Base-by-base conservation (phyloP, 2,329 filamentous ascomycete genomes). In the Paracamarosporium sp. region DNA sequence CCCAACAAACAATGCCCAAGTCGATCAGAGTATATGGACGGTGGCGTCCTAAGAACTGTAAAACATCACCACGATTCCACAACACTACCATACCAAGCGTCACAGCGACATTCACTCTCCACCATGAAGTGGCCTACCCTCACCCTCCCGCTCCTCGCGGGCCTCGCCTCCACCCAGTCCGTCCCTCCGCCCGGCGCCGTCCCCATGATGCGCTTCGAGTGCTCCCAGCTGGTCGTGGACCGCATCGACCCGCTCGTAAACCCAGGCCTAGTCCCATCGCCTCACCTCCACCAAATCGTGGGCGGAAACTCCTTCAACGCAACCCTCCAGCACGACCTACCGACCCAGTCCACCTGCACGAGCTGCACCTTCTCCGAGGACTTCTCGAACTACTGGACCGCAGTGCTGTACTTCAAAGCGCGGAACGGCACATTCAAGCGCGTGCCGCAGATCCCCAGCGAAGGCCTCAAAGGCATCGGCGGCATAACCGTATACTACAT, bases 371-470 rank as follows among this genome's bases (percentile, higher is more conserved):
- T 70, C 50, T 58, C 57, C 1, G 65, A 72, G 35, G 69, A 72
- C 57, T 70, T 71, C 22, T 66, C 62, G 5, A 72, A 72, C 60
- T 72, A 71, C 62, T 72, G 69, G 68, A 72, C 69, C 4, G 69
- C 69, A 2, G 62, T 65, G 11, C 35, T 72, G 24, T 72, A 65
- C 50, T 72, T 71, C 57, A 46, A 58, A 20, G 67, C 67, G 2
- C 60, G 67, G 27, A 71, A 72, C 52, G 68, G 69, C 30, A 72
- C 69, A 0, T 72, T 59, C 57, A 71, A 64, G 57, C 66, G 69
- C 13, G 69, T 72, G 6, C 58, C 61, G 30, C 69, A 71, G 48
- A 52, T 61, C 12, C 35, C 48, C 35, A 61, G 44, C 28, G 59
- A 64, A 28, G 59, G 62, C 7, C 56, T 72, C 4, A 55, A 53